Evolutionary conservation across 2,329 filamentous ascomycete species (phyloP).

Genomic region (Pseudogymnoascus sp.): DNA sequence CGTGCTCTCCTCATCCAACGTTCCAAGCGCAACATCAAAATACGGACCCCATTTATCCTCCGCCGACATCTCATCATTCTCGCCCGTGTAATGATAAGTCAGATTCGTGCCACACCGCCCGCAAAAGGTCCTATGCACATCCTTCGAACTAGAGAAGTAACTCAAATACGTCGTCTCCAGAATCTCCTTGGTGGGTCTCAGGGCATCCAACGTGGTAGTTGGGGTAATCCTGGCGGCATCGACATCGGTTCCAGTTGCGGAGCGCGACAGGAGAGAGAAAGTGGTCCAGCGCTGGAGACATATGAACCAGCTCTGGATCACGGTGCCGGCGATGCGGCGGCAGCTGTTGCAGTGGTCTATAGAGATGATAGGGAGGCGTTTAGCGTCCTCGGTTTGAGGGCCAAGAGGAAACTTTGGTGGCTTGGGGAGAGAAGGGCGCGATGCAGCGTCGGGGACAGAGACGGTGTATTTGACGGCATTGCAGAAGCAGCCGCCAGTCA

Average conservation of each 20-base stretch:
- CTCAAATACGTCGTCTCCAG: slow-evolving; percentile 13
- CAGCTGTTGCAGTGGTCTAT: slow-evolving; percentile 25
- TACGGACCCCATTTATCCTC: slow-evolving; percentile 2
- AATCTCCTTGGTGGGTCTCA: slow-evolving; percentile 12
- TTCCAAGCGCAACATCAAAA: slow-evolving; percentile 22
- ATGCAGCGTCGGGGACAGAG: slow-evolving; percentile 16
- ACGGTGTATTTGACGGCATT: slow-evolving; percentile 24
- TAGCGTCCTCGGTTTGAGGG: slow-evolving; percentile 13
- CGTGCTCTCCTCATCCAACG: slow-evolving; percentile 19
- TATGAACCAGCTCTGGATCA: slow-evolving; percentile 25
- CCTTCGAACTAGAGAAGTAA: slow-evolving; percentile 17
- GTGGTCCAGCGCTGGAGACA: slow-evolving; percentile 22
- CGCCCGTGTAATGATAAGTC: slow-evolving; percentile 17
- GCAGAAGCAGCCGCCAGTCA: slow-evolving; percentile 26
- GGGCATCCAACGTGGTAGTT: background rate
- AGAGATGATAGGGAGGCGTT: slow-evolving; percentile 18
- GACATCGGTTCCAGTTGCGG: background rate
- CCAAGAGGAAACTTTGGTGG: slow-evolving; percentile 8
- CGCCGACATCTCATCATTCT: slow-evolving; percentile 7
- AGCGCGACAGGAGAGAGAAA: slow-evolving; percentile 17
- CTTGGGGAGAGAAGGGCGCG: slow-evolving; percentile 13
- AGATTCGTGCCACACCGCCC: slow-evolving; percentile 24
- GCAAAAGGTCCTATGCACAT: slow-evolving; percentile 23
- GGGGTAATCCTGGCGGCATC: slow-evolving; percentile 1
- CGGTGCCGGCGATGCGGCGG: slow-evolving; percentile 17